These are phyloP conservation scores for Chaetomium globosum DNA, from an alignment of 2,329 filamentous ascomycete species.

Conservation along the genomic window DNA sequence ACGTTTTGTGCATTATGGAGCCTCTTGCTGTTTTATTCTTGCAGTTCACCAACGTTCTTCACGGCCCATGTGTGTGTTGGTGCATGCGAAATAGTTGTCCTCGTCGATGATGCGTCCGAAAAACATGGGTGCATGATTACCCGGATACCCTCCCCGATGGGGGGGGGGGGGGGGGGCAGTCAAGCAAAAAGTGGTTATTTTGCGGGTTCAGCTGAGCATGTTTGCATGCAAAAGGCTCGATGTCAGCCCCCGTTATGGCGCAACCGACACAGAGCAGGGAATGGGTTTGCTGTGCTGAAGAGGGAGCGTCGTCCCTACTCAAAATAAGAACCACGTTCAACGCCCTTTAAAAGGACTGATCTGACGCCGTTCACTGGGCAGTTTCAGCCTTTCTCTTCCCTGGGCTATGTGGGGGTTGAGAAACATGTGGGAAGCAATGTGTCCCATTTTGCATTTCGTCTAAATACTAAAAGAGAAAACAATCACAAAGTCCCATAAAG, in stretches of 20 bases:
- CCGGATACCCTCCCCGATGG: not conserved
- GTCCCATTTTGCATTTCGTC: conserved; percentile 13
- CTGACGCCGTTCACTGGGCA: not conserved
- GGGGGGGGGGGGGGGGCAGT: not conserved
- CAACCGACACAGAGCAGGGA: not conserved
- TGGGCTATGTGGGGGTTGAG: not conserved
- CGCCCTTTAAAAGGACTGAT: not conserved
- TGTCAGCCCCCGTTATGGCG: not conserved
- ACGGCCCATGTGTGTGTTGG: too few relatives aligned
- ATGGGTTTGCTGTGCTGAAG: not conserved
- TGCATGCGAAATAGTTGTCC: too few relatives aligned
- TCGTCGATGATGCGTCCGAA: not conserved
- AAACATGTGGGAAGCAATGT: not conserved
- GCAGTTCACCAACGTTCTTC: not conserved
- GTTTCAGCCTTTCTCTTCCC: not conserved
- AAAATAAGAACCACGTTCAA: not conserved
- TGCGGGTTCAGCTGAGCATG: not conserved
- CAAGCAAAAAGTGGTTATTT: not conserved
- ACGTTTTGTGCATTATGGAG: conserved; percentile 27
- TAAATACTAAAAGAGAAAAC: conserved; percentile 10
- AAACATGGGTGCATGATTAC: not conserved
- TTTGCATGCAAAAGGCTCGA: not conserved
- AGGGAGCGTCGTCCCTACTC: not conserved
- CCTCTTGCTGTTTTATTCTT: conserved; percentile 25
- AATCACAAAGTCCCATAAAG: conserved; percentile 10